A percentile compares a stretch with the other conserved stretches of the same genome.
Conservation (phyloP, 352 stramenopile species). For the Phytophthora agathidicida region DNA sequence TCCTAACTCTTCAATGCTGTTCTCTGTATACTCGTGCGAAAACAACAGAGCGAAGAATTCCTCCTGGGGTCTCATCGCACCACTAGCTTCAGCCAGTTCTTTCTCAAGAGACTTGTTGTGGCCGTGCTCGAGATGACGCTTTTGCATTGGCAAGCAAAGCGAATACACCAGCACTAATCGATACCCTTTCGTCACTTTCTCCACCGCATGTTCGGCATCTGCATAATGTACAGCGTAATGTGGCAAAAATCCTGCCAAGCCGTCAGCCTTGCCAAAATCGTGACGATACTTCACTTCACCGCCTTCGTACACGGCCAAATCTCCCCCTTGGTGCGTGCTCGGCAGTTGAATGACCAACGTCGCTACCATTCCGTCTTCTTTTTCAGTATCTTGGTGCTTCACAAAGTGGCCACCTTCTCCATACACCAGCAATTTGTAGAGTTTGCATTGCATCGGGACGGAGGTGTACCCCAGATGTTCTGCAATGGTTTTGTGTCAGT, state of each 20-base stretch:
- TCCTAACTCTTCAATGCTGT: conserved; percentile 12
- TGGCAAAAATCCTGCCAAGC: conserved; percentile 1
- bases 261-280: conserved; percentile 21
- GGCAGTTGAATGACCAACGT: conserved; percentile 48
- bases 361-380: conserved; percentile 51
- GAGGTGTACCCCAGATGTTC: conserved; percentile 9
- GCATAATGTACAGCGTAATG: conserved; percentile 30
- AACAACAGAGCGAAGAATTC: conserved; percentile 28
- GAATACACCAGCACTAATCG: conserved; percentile 26
- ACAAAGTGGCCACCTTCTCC: conserved; percentile 44
- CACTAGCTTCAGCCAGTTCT: conserved; percentile 22
- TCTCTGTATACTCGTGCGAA: conserved; percentile 26
- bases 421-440: conserved; percentile 6
- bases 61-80: conserved; percentile 39
- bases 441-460: conserved; percentile 5
- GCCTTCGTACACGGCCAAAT: conserved; percentile 20
- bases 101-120: not conserved
- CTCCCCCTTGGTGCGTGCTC: conserved; percentile 11
- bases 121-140: not conserved
- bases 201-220: conserved; percentile 26
- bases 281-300: conserved; percentile 4
- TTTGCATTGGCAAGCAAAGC: conserved; percentile 16
- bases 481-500: conserved; percentile 2
- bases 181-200: conserved; percentile 27
- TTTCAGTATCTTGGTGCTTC: conserved; percentile 57